Evolutionary conservation across 805 yeast species (phyloP).

Genomic region (Barnettozyma wickerhamii): DNA sequence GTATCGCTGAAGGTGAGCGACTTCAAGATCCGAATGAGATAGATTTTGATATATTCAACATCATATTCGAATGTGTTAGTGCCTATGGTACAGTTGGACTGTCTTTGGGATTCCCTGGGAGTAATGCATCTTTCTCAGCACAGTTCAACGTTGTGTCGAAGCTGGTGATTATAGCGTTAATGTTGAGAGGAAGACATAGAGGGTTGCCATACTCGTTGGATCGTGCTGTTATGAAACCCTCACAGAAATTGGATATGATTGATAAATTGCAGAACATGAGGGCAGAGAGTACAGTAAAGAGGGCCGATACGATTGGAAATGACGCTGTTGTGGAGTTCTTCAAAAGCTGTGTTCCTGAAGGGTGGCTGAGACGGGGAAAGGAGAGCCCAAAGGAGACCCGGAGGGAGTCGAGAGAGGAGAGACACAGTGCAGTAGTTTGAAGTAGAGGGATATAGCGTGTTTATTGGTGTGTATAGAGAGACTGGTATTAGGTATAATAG

Average conservation of each 20-base stretch:
- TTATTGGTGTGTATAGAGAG: too few species aligned
- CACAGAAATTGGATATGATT: slow-evolving; percentile 56
- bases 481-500: too few species aligned
- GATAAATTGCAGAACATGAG: slow-evolving; percentile 41
- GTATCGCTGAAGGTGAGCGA: slow-evolving; percentile 76
- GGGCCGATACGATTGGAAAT: slow-evolving; percentile 18
- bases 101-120: slow-evolving; percentile 75
- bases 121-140: slow-evolving; percentile 65
- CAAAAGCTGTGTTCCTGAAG: slow-evolving; percentile 26
- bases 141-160: slow-evolving; percentile 73
- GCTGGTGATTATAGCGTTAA: slow-evolving; percentile 79
- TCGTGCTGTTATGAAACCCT: slow-evolving; percentile 86
- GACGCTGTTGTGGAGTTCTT: slow-evolving; percentile 27
- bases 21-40: slow-evolving; percentile 40
- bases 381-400: too few species aligned
- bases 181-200: slow-evolving; percentile 95
- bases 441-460: too few species aligned
- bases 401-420: too few species aligned
- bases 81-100: slow-evolving; percentile 98
- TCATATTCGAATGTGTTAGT: slow-evolving; percentile 84
- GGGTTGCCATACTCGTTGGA: slow-evolving; percentile 92
- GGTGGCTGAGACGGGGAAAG: slow-evolving; percentile 18
- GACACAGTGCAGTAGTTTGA: too few species aligned
- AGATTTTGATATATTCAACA: slow-evolving; percentile 61
- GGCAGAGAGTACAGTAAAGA: slow-evolving; percentile 14